phyloP scores from a whole-genome alignment of 1,284 basidiomycete species.

The Cronartium ribicola region DNA sequence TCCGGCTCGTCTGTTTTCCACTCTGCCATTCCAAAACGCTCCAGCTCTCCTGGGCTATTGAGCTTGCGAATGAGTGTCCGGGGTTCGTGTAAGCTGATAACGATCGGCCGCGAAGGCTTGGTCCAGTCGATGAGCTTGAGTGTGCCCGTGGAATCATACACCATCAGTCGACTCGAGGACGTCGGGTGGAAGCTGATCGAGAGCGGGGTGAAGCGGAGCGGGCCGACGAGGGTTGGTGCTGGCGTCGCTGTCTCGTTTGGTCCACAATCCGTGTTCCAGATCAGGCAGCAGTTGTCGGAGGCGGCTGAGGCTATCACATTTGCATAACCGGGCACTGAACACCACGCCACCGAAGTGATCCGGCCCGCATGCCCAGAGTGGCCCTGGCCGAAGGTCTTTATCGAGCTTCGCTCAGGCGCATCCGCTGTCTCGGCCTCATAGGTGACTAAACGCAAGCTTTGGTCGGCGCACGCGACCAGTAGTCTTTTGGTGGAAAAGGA shows the following conservation, averaged over 20 bases:
- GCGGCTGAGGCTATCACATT: constrained; percentile 29
- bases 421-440: background rate
- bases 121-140: constrained; percentile 40
- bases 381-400: constrained; percentile 19
- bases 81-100: constrained; percentile 33
- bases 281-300: constrained; percentile 25
- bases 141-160: constrained; percentile 31
- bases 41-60: background rate
- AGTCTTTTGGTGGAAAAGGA: background rate
- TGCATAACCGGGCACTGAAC: constrained; percentile 30
- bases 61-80: constrained; percentile 26
- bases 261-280: constrained; percentile 21
- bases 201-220: constrained; percentile 20
- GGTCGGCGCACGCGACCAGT: constrained; percentile 28
- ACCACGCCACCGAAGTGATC: constrained; percentile 36
- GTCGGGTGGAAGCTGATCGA: constrained; percentile 36
- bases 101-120: constrained; percentile 28
- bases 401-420: background rate
- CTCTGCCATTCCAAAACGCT: constrained; percentile 29
- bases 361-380: constrained; percentile 32
- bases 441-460: constrained; percentile 16
- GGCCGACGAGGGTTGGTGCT: constrained; percentile 26
- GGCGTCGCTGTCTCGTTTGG: background rate
- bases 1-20: constrained; percentile 34
- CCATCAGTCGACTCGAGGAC: constrained; percentile 29